phyloP scores from a whole-genome alignment of 75 land plant genomes.

The Picea glauca region DNA sequence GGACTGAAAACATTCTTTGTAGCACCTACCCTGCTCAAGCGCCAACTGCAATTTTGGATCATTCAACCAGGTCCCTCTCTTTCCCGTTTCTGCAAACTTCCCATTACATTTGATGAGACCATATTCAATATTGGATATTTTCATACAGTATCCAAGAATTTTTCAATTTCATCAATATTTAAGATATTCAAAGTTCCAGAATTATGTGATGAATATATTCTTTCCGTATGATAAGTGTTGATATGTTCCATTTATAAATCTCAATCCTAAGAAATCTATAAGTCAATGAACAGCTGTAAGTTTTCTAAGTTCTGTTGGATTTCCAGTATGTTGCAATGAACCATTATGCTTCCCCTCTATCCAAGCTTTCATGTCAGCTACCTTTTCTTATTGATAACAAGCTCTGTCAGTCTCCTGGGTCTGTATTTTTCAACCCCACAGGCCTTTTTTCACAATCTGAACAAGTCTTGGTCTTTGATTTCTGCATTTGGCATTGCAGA shows the following conservation, averaged over 20 bases:
- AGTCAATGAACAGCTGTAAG: slow-evolving; percentile 43
- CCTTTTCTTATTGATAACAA: too few relatives aligned
- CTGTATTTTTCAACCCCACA: too few relatives aligned
- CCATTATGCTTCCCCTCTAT: neutral
- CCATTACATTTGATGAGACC: slow-evolving; percentile 9
- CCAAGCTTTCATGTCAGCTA: too few relatives aligned
- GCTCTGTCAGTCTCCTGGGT: too few relatives aligned
- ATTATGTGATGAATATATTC: slow-evolving; percentile 68
- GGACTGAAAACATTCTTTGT: slow-evolving; percentile 84
- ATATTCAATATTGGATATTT: slow-evolving; percentile 53
- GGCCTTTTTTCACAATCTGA: too few relatives aligned
- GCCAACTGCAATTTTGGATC: slow-evolving; percentile 42
- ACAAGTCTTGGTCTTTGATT: too few relatives aligned
- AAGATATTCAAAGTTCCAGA: slow-evolving; percentile 65
- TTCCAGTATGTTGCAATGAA: neutral
- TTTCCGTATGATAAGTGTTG: slow-evolving; percentile 87
- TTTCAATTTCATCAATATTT: slow-evolving; percentile 85
- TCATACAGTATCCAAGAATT: slow-evolving; percentile 60
- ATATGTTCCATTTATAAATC: slow-evolving; percentile 83
- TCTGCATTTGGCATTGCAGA: too few relatives aligned
- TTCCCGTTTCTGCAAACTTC: slow-evolving; percentile 18
- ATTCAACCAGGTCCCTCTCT: slow-evolving; percentile 11
- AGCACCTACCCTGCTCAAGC: slow-evolving; percentile 66
- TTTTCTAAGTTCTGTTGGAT: too few relatives aligned
- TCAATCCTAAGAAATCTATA: slow-evolving; percentile 47